Percentiles rank a stretch among this genome's conserved stretches.
These are phyloP conservation scores for Yamadazyma spencermartinsiae DNA, from an alignment of 1,139 yeast species.

Conservation along the genomic window DNA sequence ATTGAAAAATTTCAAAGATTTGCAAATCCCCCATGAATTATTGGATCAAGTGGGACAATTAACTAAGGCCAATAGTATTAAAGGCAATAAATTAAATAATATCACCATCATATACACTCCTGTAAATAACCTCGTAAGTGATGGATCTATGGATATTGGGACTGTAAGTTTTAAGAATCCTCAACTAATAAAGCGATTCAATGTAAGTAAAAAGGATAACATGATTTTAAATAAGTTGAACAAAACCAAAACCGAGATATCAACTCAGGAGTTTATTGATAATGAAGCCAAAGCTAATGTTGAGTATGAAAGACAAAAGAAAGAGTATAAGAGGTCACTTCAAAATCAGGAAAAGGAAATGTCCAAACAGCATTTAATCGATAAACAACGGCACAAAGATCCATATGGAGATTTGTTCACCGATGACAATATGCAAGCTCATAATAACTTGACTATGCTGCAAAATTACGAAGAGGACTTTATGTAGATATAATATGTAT, in stretches of 20 bases:
- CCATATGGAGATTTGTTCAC: conserved; percentile 62
- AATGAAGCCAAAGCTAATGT: conserved; percentile 43
- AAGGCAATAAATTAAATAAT: conserved; percentile 72
- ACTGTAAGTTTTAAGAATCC: conserved; percentile 72
- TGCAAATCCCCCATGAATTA: conserved; percentile 51
- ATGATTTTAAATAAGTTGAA: conserved; percentile 63
- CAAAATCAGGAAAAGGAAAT: conserved; percentile 27
- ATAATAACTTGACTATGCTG: conserved; percentile 53
- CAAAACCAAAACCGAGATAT: conserved; percentile 55
- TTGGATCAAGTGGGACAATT: conserved; percentile 69
- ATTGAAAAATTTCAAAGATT: conserved; percentile 29
- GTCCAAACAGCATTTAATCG: conserved; percentile 24
- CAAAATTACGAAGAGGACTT: conserved; percentile 74
- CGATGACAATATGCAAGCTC: conserved; percentile 46
- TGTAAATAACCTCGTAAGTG: conserved; percentile 69
- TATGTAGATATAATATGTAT: conserved; percentile 30
- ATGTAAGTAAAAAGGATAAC: conserved; percentile 60
- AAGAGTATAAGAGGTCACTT: conserved; percentile 30
- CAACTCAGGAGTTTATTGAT: conserved; percentile 53
- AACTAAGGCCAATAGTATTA: conserved; percentile 78
- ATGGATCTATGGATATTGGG: conserved; percentile 79
- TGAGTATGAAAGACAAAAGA: conserved; percentile 33
- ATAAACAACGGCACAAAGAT: conserved; percentile 37
- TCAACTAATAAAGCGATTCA: conserved; percentile 52
- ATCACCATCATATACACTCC: conserved; percentile 76